Evolutionary conservation across 805 yeast genomes (phyloP), one percentile per base, ranked within the genome.

Genomic region (Tetrapisispora nanseiensis): DNA sequence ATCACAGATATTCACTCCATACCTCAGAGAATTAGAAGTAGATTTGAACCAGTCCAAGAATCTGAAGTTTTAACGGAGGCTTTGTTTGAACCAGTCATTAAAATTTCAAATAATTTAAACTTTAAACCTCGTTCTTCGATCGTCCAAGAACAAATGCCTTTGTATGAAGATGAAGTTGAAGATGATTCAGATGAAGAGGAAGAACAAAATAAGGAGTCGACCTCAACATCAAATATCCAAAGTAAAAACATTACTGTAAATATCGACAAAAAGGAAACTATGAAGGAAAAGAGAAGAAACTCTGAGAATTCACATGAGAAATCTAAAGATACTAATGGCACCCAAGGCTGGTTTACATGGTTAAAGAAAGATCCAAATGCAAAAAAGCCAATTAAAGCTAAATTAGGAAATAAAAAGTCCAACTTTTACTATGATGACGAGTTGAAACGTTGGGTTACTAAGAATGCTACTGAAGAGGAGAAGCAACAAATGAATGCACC

Each of bases 401-500:
- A 92, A 51, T 65, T 92, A 42, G 98, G 97, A 7, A 30, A 40
- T 34, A 85, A 82, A 43, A 73, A 78, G 45, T 53, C 55, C 26
- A 68, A 75, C 16, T 82, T 92, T 56, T 74, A 76, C 54, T 92
- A 78, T 59, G 95, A 89, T 64, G 90, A 85, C 52, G 76, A 82
- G 45, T 72, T 83, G 55, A 80, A 82, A 58, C 74, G 95, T 55
- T 92, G 97, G 96, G 77, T 92, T 40, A 80, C 86, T 55, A 76
- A 75, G 43, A 74, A 77, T 47, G 77, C 75, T 3, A 74, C 80
- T 20, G 69, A 74, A 39, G 92, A 76, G 56, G 89, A 82, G 37
- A 79, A 78, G 52, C 63, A 71, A 40, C 62, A 75, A 1, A 71
- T 76, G 3, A 78, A 81, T 3, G 81, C 90, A 3, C 92, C 95